Conservation (phyloP, 140 eudicot species). For the Anethum foeniculum region DNA sequence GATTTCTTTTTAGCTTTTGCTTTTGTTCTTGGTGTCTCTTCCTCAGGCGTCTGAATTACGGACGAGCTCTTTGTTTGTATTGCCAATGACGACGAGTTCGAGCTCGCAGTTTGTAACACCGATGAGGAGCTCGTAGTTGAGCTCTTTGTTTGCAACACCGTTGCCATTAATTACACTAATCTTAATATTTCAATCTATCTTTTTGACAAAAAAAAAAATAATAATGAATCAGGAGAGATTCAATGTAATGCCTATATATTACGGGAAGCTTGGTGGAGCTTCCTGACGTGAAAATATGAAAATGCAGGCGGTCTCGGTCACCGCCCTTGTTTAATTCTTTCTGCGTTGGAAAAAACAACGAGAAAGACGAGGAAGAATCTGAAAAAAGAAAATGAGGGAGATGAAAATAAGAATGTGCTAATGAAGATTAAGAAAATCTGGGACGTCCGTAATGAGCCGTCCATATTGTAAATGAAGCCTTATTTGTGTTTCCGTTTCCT, state of each 20-base stretch:
- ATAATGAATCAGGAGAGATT: not conserved
- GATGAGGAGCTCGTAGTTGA: not conserved
- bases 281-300: not conserved
- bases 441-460: conserved; percentile 4
- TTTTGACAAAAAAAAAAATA: not conserved
- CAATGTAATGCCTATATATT: not conserved
- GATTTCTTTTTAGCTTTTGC: conserved; percentile 15
- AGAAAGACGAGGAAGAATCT: not conserved
- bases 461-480: not conserved
- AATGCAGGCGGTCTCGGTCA: not conserved
- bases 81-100: not conserved
- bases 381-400: not conserved
- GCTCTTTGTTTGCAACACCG: not conserved
- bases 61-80: not conserved
- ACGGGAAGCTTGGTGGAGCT: not conserved
- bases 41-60: not conserved
- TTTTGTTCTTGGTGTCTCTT: conserved; percentile 7
- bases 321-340: not conserved
- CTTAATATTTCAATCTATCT: not conserved
- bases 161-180: not conserved
- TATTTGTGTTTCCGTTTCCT: not conserved
- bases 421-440: not conserved
- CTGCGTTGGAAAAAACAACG: not conserved
- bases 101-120: not conserved
- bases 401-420: not conserved